Conservation (phyloP, 176 grass and related monocot genomes). For the Chloris gayana region DNA sequence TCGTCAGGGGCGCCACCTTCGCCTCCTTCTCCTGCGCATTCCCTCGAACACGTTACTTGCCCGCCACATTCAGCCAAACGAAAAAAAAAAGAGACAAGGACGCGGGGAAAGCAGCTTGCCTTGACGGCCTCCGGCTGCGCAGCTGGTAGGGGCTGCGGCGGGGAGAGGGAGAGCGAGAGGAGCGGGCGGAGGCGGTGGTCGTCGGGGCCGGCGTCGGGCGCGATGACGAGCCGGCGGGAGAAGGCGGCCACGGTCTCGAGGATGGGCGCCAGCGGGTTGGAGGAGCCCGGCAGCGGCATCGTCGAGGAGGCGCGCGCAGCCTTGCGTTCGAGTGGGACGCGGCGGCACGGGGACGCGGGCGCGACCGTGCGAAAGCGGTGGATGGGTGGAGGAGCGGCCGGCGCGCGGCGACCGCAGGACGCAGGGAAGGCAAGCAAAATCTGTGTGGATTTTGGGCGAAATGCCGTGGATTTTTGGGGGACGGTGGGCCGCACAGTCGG, state of each 20-base stretch:
- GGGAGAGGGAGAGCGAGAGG: slow-evolving; percentile 52
- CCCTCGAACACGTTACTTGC: slow-evolving; percentile 18
- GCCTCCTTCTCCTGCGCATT: slow-evolving; percentile 60
- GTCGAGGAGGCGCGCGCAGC: neutral
- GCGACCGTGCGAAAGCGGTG: neutral
- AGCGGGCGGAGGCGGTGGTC: slow-evolving; percentile 45
- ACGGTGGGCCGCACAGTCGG: neutral
- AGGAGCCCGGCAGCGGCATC: slow-evolving; percentile 35
- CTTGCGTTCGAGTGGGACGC: neutral
- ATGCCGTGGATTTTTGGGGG: neutral
- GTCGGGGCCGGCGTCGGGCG: slow-evolving; percentile 39
- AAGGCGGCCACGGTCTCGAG: slow-evolving; percentile 55
- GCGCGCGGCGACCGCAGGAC: neutral
- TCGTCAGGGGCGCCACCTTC: slow-evolving; percentile 65
- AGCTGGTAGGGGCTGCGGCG: neutral
- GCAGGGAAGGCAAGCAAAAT: neutral
- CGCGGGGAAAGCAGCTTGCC: slow-evolving; percentile 25
- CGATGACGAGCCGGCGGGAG: slow-evolving; percentile 57
- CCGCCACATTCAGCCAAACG: neutral
- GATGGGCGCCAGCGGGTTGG: slow-evolving; percentile 41
- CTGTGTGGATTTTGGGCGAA: neutral
- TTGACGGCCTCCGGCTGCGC: slow-evolving; percentile 28
- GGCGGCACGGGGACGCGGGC: neutral
- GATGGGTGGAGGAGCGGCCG: neutral
- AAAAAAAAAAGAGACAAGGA: neutral